These are phyloP conservation scores for Dothideomycetes sp. DNA, from an alignment of 2,329 filamentous ascomycete species.

Conservation along the genomic window DNA sequence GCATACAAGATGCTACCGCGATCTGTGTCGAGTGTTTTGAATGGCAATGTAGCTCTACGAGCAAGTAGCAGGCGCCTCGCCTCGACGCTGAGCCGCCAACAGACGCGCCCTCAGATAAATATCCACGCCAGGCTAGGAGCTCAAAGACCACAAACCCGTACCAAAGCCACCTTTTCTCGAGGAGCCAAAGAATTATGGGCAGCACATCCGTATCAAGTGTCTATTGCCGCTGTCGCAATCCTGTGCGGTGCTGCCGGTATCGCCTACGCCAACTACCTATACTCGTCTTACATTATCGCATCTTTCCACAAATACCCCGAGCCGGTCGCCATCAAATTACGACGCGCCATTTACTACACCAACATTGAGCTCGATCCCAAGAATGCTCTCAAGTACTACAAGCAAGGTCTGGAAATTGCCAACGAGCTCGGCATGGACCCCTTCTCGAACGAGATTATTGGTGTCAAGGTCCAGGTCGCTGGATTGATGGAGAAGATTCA, in stretches of 20 bases:
- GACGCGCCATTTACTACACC: slow-evolving; percentile 77
- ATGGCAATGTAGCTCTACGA: not conserved
- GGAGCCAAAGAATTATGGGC: slow-evolving; percentile 27
- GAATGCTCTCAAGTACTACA: slow-evolving; percentile 74
- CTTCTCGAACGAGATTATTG: slow-evolving; percentile 83
- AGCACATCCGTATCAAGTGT: slow-evolving; percentile 32
- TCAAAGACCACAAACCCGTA: slow-evolving; percentile 3
- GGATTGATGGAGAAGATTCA: slow-evolving; percentile 70
- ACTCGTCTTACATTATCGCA: slow-evolving; percentile 37
- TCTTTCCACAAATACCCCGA: slow-evolving; percentile 54
- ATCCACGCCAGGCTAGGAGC: not conserved
- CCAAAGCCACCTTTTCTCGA: slow-evolving; percentile 16
- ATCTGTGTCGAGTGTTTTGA: slow-evolving; percentile 21
- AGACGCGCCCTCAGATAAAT: not conserved
- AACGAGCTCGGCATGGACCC: slow-evolving; percentile 70
- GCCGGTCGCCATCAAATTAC: slow-evolving; percentile 62
- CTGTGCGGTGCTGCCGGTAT: slow-evolving; percentile 30
- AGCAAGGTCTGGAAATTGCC: slow-evolving; percentile 65
- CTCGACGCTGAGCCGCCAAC: not conserved
- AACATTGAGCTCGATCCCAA: slow-evolving; percentile 66
- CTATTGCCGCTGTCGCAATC: slow-evolving; percentile 26
- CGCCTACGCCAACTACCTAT: slow-evolving; percentile 39
- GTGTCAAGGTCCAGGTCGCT: slow-evolving; percentile 75
- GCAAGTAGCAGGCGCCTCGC: not conserved
- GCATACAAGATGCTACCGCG: slow-evolving; percentile 29